Conservation (phyloP, 1,284 basidiomycete species). For the Schizophyllum amplum region DNA sequence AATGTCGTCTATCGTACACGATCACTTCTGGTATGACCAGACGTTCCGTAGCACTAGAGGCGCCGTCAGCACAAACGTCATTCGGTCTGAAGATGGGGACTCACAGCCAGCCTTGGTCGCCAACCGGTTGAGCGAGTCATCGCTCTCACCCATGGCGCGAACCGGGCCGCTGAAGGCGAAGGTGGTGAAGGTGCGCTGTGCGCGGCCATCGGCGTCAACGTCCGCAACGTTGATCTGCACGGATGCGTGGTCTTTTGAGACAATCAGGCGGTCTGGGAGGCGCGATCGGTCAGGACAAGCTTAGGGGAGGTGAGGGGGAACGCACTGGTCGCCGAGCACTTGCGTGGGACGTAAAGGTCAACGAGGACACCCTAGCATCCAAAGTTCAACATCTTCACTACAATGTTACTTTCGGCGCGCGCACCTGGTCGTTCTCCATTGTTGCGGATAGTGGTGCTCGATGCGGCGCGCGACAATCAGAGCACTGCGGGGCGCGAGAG, state of each 20-base stretch:
- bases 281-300: slow-evolving; percentile 5
- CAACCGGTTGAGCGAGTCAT: slow-evolving; percentile 95
- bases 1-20: background rate
- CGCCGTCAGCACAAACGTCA: slow-evolving; percentile 2
- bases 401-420: slow-evolving; percentile 16
- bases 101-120: slow-evolving; percentile 92
- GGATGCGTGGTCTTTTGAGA: slow-evolving; percentile 98
- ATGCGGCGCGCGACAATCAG: background rate
- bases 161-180: slow-evolving; percentile 95
- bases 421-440: slow-evolving; percentile 79
- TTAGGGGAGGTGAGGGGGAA: slow-evolving; percentile 17
- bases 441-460: slow-evolving; percentile 12
- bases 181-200: slow-evolving; percentile 80
- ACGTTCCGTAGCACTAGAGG: slow-evolving; percentile 63
- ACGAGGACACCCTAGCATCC: slow-evolving; percentile 87
- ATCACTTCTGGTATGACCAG: slow-evolving; percentile 71
- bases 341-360: slow-evolving; percentile 99
- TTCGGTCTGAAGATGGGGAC: slow-evolving; percentile 31
- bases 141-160: slow-evolving; percentile 91
- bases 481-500: background rate
- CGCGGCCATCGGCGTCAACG: slow-evolving; percentile 90
- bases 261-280: slow-evolving; percentile 82
- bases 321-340: slow-evolving; percentile 94
- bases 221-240: slow-evolving; percentile 95
- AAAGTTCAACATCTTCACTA: background rate